Base-by-base conservation (phyloP, 768 basidiomycete genomes). In the Bullera alba region DNA sequence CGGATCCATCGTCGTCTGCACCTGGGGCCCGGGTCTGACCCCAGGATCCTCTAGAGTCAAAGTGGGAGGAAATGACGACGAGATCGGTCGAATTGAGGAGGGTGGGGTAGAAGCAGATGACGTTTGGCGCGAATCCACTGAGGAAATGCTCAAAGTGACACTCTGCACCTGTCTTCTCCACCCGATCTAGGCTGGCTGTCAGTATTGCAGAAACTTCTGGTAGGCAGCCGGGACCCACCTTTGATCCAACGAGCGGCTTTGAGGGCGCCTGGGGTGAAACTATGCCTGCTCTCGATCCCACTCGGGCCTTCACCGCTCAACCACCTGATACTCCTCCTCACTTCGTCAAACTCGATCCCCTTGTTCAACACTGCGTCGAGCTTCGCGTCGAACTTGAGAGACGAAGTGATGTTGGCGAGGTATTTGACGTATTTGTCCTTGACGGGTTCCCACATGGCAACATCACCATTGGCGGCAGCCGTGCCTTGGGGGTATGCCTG, bases 31-130 rank as follows among this genome's bases (percentile, higher is more conserved):
- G 78, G 14, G 77, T 77, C 55, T 76, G 81, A 10, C 90, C 91
- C 67, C 89, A 93, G 0, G 85, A 85, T 16, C 90, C 90, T 30
- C 90, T 83, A 38, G 85, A 87, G 67, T 95, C 89, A 65, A 92
- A 95, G 70, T 93, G 91, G 2, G 83, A 87, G 50, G 84, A 84
- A 45, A 93, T 75, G 42, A 95, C 76, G 36, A 90, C 80, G 1
- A 77, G 82, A 23, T 82, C 77, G 2, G 81, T 81, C 30, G 82
- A 75, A 37, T 74, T 75, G 5, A 80, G 70, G 2, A 75, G 47
- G 59, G 86, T 87, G 36, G 80, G 75, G 46, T 76, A 88, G 83
- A 58, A 45, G 52, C 89, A 93, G 50, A 93, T 78, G 38, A 93
- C 83, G 63, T 93, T 89, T 8, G 91, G 90, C 3, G 86, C 78